phyloP scores from a whole-genome alignment of 495 filamentous ascomycete species.

The Podospora comata region DNA sequence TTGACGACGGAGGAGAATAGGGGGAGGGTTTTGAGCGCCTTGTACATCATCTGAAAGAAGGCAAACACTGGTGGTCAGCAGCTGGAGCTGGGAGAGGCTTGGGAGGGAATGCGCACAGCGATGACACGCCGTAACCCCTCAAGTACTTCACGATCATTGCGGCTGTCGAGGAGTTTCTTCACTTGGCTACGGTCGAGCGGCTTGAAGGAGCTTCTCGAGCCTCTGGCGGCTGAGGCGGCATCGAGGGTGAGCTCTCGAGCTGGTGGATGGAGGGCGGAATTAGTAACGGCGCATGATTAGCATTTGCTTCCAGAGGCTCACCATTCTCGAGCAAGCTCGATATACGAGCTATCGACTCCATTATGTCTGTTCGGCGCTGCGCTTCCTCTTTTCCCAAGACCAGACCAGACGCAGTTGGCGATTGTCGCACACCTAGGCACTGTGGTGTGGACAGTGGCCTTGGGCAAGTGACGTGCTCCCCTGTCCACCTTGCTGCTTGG shows the following conservation, averaged over 20 bases:
- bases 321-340: conserved; percentile 90
- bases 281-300: neutral
- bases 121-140: conserved; percentile 90
- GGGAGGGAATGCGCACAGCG: conserved; percentile 56
- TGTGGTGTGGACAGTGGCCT: conserved; percentile 7
- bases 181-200: conserved; percentile 62
- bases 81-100: neutral
- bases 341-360: conserved; percentile 97
- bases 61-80: conserved; percentile 22
- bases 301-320: conserved; percentile 37
- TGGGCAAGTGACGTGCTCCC: conserved; percentile 39
- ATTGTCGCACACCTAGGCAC: neutral
- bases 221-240: conserved; percentile 77
- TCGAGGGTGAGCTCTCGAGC: conserved; percentile 96
- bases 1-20: conserved; percentile 96
- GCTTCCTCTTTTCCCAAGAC: neutral
- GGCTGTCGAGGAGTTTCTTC: conserved; percentile 91
- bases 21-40: conserved; percentile 71
- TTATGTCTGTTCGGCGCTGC: conserved; percentile 19
- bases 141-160: conserved; percentile 87
- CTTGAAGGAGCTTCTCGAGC: conserved; percentile 47
- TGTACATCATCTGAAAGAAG: conserved; percentile 79
- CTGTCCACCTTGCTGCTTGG: neutral
- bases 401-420: neutral
- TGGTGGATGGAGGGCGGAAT: conserved; percentile 34